Base-by-base conservation (phyloP, 2,329 filamentous ascomycete genomes). In the Shiraia sp. region DNA sequence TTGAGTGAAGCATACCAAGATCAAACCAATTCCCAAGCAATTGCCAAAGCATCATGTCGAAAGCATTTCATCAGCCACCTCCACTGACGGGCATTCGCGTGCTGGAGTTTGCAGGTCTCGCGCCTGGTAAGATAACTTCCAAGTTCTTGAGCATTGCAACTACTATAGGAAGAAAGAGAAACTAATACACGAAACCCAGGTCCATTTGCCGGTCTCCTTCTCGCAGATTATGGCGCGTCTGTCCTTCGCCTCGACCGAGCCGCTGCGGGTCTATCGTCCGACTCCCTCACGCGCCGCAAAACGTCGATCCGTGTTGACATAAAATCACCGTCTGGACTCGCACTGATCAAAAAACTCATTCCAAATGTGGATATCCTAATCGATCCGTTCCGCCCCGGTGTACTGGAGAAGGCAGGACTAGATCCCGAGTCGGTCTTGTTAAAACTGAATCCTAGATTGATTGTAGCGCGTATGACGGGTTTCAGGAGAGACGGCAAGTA, bases 321-420 rank as follows among this genome's bases (percentile, higher is more conserved):
- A 37, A 95, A 93, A 63, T 79, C 80, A 0, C 54, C 79, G 0
- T 56, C 70, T 1, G 90, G 88, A 6, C 65, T 83, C 10, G 76
- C 77, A 1, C 74, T 96, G 6, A 70, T 96, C 38, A 83, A 83
- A 47, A 73, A 77, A 3, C 76, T 96, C 1, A 72, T 86, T 25
- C 69, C 73, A 12, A 65, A 74, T 12, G 78, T 83, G 41, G 92
- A 97, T 70, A 77, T 96, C 25, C 70, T 97, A 19, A 93, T 97
- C 67, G 93, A 97, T 68, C 92, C 93, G 0, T 97, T 90, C 75
- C 87, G 92, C 0, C 92, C 92, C 0, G 90, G 90, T 25, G 89
- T 96, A 1, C 79, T 97, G 2, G 92, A 97, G 72, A 87, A 86
- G 36, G 81, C 92, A 8, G 87, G 87, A 0, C 80, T 97, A 1